A percentile compares a stretch with the other conserved stretches of the same genome.
Evolutionary conservation across 176 grass and related monocot species (phyloP).

Genomic region (Eragrostis curvula): DNA sequence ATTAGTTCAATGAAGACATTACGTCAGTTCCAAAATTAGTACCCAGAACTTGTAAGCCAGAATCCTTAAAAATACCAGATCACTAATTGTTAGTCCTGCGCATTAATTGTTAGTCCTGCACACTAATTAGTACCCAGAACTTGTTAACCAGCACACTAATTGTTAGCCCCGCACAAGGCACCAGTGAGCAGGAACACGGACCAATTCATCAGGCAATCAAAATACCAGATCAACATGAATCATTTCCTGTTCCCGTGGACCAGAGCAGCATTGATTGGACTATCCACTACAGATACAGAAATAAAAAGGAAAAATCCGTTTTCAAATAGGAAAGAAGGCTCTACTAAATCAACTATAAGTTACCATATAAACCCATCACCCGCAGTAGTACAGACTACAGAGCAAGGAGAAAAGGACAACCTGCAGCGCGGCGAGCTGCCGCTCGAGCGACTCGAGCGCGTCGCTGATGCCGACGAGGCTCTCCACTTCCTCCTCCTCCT

Average conservation of each 20-base stretch:
- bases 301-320: not conserved
- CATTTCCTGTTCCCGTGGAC: not conserved
- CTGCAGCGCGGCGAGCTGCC: conserved; percentile 77
- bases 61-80: not conserved
- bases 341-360: not conserved
- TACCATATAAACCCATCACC: not conserved
- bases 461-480: conserved; percentile 65
- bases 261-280: not conserved
- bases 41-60: conserved; percentile 12
- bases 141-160: too few relatives aligned
- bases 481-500: conserved; percentile 40
- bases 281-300: not conserved
- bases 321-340: not conserved
- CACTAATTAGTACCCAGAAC: too few relatives aligned
- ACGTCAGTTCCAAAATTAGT: too few relatives aligned
- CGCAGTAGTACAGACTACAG: not conserved
- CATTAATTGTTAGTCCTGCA: too few relatives aligned
- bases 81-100: too few relatives aligned
- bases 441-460: conserved; percentile 82
- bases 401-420: conserved; percentile 6
- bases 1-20: too few relatives aligned
- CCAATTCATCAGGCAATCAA: not conserved
- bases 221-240: not conserved
- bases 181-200: not conserved
- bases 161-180: not conserved